Percentiles rank a stretch among this genome's conserved stretches.
These are phyloP conservation scores for Pichia membranifaciens DNA, from an alignment of 805 yeast genomes.

Conservation along the genomic window DNA sequence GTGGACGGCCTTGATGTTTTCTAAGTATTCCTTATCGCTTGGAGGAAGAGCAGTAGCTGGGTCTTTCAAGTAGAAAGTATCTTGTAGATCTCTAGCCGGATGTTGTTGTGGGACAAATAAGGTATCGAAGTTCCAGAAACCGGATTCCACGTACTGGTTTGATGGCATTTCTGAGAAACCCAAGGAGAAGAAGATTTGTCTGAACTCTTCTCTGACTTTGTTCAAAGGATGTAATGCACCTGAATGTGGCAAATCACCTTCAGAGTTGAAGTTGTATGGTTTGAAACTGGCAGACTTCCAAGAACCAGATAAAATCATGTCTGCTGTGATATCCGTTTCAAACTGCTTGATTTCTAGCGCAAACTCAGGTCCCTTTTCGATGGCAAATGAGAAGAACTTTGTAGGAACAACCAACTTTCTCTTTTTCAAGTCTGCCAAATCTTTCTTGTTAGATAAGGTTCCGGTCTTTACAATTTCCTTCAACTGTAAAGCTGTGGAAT, in stretches of 20 bases:
- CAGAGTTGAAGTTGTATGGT: constrained; percentile 93
- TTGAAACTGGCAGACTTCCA: constrained; percentile 86
- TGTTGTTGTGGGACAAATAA: constrained; percentile 98
- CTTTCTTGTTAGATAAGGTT: constrained; percentile 51
- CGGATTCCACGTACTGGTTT: constrained; percentile 94
- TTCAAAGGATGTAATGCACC: constrained; percentile 97
- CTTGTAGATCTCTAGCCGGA: constrained; percentile 99
- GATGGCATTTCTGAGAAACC: constrained; percentile 99
- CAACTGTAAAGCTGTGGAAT: constrained; percentile 61
- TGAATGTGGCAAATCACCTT: constrained; percentile 77
- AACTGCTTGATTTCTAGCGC: constrained; percentile 70
- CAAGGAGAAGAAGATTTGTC: constrained; percentile 95
- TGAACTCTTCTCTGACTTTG: constrained; percentile 95
- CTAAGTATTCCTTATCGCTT: constrained; percentile 71
- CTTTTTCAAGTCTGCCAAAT: constrained; percentile 81
- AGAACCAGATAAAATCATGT: constrained; percentile 76
- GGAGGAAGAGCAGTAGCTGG: constrained; percentile 80
- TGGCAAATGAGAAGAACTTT: constrained; percentile 68
- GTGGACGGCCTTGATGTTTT: constrained; percentile 77
- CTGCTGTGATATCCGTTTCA: constrained; percentile 92
- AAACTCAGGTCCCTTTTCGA: constrained; percentile 79
- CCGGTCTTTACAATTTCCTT: constrained; percentile 53
- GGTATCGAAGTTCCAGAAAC: constrained; percentile 98
- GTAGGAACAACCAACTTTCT: constrained; percentile 74
- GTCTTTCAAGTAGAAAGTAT: constrained; percentile 94